Conservation (phyloP, 1,284 basidiomycete genomes). For the Pseudozyma tsukubaensis region DNA sequence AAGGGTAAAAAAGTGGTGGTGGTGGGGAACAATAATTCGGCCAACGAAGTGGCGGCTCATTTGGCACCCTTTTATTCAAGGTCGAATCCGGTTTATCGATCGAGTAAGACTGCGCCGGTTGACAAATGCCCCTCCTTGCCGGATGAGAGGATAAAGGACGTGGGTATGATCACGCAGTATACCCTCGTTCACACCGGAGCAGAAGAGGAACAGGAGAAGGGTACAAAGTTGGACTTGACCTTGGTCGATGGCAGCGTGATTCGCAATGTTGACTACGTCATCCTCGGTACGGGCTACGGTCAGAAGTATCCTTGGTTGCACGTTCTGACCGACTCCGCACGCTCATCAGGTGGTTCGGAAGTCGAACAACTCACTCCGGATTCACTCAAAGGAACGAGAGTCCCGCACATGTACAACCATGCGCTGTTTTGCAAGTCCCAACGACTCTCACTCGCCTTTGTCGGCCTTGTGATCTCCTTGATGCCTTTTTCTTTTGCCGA, state of each 20-base stretch:
- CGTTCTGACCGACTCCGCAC: conserved; percentile 36
- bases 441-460: conserved; percentile 37
- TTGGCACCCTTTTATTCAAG: conserved; percentile 44
- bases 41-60: conserved; percentile 62
- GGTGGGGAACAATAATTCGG: conserved; percentile 60
- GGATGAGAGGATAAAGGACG: conserved; percentile 56
- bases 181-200: conserved; percentile 6
- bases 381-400: conserved; percentile 17
- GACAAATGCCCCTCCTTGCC: conserved; percentile 49
- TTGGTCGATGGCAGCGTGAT: conserved; percentile 47
- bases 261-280: conserved; percentile 48
- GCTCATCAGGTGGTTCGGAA: not conserved
- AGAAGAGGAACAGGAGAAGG: not conserved
- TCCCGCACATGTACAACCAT: conserved; percentile 49
- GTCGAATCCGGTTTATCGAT: conserved; percentile 39
- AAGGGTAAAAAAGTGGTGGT: conserved; percentile 47
- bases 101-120: conserved; percentile 26
- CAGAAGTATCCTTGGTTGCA: conserved; percentile 51
- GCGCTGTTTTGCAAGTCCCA: conserved; percentile 29
- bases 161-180: conserved; percentile 48
- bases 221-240: conserved; percentile 34
- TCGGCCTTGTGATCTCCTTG: conserved; percentile 45
- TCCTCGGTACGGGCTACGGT: conserved; percentile 52
- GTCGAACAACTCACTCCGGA: conserved; percentile 28
- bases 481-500: conserved; percentile 53